phyloP scores from a whole-genome alignment of 768 basidiomycete species.

The Clitopilus hobsonii region DNA sequence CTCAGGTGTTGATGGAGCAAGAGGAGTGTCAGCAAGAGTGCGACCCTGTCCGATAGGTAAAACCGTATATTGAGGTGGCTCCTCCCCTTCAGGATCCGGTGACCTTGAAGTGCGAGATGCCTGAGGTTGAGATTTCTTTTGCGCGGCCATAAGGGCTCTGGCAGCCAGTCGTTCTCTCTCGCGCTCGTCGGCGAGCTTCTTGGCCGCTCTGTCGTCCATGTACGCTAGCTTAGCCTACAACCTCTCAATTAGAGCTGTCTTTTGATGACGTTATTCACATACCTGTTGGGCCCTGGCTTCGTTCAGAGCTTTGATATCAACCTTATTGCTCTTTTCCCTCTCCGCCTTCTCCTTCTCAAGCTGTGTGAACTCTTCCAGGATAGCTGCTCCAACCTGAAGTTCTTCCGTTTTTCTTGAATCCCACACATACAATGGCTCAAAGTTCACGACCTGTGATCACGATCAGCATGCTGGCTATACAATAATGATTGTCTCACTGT shows the following conservation, averaged over 20 bases:
- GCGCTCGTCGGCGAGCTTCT: constrained; percentile 48
- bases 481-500: constrained; percentile 35
- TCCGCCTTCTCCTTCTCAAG: constrained; percentile 47
- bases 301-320: constrained; percentile 54
- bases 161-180: constrained; percentile 47
- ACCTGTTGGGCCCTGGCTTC: constrained; percentile 57
- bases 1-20: neutral
- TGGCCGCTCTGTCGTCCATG: constrained; percentile 70
- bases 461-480: constrained; percentile 3
- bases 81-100: constrained; percentile 8
- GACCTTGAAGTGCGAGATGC: constrained; percentile 5
- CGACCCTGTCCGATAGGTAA: neutral
- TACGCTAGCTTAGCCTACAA: constrained; percentile 71
- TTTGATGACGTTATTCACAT: constrained; percentile 2
- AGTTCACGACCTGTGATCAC: constrained; percentile 50
- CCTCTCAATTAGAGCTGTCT: too few relatives aligned
- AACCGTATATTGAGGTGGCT: neutral
- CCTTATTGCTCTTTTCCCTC: constrained; percentile 40
- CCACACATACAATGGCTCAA: constrained; percentile 73
- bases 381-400: constrained; percentile 56
- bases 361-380: constrained; percentile 60
- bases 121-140: constrained; percentile 5
- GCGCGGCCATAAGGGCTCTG: constrained; percentile 7
- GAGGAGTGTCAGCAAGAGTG: neutral
- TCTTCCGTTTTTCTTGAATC: constrained; percentile 46